Base-by-base conservation (phyloP, 805 yeast species). In the Cyberlindnera bimundalis region DNA sequence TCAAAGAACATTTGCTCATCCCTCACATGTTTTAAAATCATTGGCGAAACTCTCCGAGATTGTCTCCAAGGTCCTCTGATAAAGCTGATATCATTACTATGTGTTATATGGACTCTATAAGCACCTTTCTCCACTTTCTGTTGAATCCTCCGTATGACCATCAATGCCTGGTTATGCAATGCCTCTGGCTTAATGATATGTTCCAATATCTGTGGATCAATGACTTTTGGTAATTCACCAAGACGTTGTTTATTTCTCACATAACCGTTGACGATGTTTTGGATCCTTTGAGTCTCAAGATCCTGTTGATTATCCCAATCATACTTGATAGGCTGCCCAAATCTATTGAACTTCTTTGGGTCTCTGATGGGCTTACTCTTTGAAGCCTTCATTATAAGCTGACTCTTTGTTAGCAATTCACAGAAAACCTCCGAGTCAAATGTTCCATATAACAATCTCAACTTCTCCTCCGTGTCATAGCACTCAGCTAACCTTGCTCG, bases 51-150 rank as follows among this genome's bases (percentile, higher is more conserved):
- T 14, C 28, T 30, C 2, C 35, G 23, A 5, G 36, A 36, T 37
- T 56, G 59, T 12, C 29, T 35, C 50, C 53, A 51, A 2, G 55
- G 56, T 1, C 45, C 48, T 28, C 60, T 36, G 2, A 55, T 24
- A 14, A 55, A 53, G 5, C 25, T 10, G 2, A 52, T 16, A 7
- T 29, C 47, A 2, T 48, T 40, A 10, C 48, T 24, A 3, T n/a
- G 10, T 1, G 53, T 33, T 1, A 47, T 25, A 9, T 47, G 52
- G 0, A 50, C 51, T 16, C 35, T 33, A 28, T 55, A 55, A 3
- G 60, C 49, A 1, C 61, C 59, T 3, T 25, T 35, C 1, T 19
- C 7, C 5, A 46, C 17, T n/a, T 37, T 41, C 16, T 24, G 18
- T 6, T 25, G 26, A 3, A 43, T 39, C 14, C 40, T 37, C 3